A percentile compares a stretch with the other conserved stretches of the same genome.
Conservation (phyloP, 371 early-diverging fungal species). For the Mucor circinelloides region DNA sequence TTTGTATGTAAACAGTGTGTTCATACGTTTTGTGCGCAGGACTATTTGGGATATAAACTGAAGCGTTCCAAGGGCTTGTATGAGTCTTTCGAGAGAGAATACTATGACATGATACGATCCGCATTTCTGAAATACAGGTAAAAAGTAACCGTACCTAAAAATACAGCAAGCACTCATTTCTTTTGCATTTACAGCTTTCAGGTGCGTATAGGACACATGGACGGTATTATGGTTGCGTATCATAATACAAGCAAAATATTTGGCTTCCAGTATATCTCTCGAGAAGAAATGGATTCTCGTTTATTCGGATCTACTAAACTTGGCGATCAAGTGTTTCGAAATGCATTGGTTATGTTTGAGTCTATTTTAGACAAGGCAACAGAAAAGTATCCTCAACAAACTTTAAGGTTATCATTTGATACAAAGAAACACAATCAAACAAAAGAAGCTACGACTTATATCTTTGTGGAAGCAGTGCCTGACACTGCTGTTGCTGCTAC, state of each 20-base stretch:
- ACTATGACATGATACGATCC: conserved; percentile 85
- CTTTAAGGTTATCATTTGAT: conserved; percentile 49
- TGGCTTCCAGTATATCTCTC: conserved; percentile 94
- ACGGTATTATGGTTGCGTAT: conserved; percentile 92
- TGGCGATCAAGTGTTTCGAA: conserved; percentile 75
- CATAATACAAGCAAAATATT: conserved; percentile 91
- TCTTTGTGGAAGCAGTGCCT: conserved; percentile 46
- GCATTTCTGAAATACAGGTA: conserved; percentile 34
- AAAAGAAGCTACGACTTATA: conserved; percentile 34
- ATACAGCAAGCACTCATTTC: neutral
- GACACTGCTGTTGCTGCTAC: neutral
- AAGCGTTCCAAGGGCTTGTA: conserved; percentile 62
- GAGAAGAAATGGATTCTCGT: conserved; percentile 83
- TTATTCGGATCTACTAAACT: conserved; percentile 79
- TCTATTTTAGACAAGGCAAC: conserved; percentile 66
- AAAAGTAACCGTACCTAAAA: neutral
- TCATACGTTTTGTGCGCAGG: conserved; percentile 23
- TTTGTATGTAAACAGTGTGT: neutral
- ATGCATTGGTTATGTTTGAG: conserved; percentile 64
- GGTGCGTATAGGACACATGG: conserved; percentile 95
- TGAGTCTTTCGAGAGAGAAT: conserved; percentile 91
- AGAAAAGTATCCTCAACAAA: conserved; percentile 60
- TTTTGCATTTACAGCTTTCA: conserved; percentile 65
- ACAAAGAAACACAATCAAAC: conserved; percentile 9
- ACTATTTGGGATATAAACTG: conserved; percentile 63